A percentile compares a stretch with the other conserved stretches of the same genome.
These are phyloP conservation scores for Solanum peruvianum DNA, from an alignment of 257 asterid species.

Conservation along the genomic window DNA sequence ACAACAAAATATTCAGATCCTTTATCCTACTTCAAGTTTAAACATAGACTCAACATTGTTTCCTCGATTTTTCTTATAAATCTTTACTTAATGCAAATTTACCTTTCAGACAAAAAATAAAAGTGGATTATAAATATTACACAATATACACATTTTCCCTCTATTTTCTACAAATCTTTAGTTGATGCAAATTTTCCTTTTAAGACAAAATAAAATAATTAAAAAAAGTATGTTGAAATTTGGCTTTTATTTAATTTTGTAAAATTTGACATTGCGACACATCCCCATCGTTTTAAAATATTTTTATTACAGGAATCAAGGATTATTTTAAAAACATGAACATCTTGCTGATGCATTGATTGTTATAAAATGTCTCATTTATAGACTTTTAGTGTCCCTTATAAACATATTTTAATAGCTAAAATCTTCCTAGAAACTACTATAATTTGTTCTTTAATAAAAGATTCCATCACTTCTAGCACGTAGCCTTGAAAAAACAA, in stretches of 20 bases:
- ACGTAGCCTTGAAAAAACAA: neutral
- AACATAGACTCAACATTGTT: too few relatives aligned
- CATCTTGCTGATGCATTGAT: neutral
- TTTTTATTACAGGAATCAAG: neutral
- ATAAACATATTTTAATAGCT: neutral
- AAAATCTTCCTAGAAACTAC: neutral
- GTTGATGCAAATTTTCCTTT: neutral
- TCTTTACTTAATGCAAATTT: neutral
- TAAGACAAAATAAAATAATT: neutral
- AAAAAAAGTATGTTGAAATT: neutral
- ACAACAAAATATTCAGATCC: too few relatives aligned
- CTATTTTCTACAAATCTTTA: too few relatives aligned
- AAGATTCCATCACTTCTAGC: neutral
- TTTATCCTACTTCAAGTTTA: too few relatives aligned
- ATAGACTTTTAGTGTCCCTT: neutral
- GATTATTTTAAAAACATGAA: neutral
- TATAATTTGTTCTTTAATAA: neutral
- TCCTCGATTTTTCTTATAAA: too few relatives aligned
- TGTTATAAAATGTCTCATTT: constrained; percentile 12
- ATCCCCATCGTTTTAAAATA: neutral
- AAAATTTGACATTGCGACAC: neutral
- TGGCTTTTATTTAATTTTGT: neutral
- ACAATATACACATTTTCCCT: too few relatives aligned
- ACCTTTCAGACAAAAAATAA: neutral
- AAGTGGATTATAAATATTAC: neutral